Conservation (phyloP, 495 filamentous ascomycete species). For the Podospora pseudocomata region DNA sequence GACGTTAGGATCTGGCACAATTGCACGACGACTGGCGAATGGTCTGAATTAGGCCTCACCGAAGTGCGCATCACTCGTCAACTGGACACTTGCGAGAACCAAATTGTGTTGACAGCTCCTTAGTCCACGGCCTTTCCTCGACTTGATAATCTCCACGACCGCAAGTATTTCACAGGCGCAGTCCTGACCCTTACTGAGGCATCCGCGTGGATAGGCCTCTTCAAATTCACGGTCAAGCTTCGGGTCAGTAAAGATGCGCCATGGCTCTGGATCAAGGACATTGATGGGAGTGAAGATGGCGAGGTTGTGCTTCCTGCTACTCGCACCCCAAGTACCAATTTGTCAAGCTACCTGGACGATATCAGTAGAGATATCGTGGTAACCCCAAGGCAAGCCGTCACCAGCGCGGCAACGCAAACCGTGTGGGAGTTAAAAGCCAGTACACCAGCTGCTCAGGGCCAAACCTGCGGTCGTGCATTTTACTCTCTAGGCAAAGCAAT, state of each 20-base stretch:
- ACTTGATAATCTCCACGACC: not conserved
- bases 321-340: not conserved
- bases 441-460: not conserved
- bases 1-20: not conserved
- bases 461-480: not conserved
- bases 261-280: not conserved
- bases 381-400: not conserved
- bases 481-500: not conserved
- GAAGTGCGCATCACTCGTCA: not conserved
- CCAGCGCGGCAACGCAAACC: not conserved
- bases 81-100: not conserved
- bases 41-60: not conserved
- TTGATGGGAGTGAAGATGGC: not conserved
- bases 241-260: not conserved
- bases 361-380: not conserved
- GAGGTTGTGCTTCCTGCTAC: not conserved
- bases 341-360: not conserved
- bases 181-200: not conserved
- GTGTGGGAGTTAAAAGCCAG: not conserved
- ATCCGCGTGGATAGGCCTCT: not conserved
- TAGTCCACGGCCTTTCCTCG: not conserved
- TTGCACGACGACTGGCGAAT: not conserved
- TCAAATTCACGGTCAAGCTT: not conserved
- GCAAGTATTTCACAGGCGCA: not conserved
- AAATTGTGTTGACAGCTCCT: not conserved